Conservation (phyloP, 257 asterid genomes). For the Thymus mandschuricus region DNA sequence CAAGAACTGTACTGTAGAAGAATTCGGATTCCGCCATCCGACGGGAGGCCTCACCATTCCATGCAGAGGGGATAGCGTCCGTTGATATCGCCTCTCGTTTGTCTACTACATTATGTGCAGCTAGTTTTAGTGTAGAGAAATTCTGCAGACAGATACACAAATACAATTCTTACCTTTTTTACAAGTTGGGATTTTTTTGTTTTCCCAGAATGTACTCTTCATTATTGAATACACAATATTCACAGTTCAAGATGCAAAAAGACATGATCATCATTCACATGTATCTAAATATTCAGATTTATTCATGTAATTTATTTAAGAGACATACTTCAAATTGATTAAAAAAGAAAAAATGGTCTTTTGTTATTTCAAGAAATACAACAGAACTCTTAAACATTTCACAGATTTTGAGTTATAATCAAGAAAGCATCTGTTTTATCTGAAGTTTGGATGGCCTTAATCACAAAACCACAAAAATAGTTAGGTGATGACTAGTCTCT, state of each 20-base stretch:
- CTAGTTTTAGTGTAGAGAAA: background rate
- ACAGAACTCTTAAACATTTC: too few species aligned
- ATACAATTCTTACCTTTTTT: background rate
- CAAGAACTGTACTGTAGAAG: slow-evolving; percentile 41
- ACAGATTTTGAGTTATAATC: background rate
- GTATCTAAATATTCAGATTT: too few species aligned
- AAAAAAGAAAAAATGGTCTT: too few species aligned
- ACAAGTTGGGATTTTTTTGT: background rate
- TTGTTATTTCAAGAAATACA: too few species aligned
- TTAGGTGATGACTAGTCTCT: too few species aligned
- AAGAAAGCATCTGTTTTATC: background rate
- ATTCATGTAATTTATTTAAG: too few species aligned
- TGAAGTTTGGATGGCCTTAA: too few species aligned
- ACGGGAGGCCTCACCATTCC: slow-evolving; percentile 39
- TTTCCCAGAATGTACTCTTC: too few species aligned
- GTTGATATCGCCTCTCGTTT: slow-evolving; percentile 31
- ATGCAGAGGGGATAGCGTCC: slow-evolving; percentile 33
- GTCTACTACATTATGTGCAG: background rate
- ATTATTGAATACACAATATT: background rate
- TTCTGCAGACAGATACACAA: background rate
- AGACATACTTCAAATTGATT: too few species aligned
- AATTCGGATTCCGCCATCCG: slow-evolving; percentile 36
- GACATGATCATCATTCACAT: too few species aligned
- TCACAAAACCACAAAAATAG: too few species aligned
- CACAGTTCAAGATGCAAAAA: background rate